Evolutionary conservation across 1,284 basidiomycete species (phyloP), one percentile per base, ranked within the genome.

Genomic region (Rhodotorula sp.): DNA sequence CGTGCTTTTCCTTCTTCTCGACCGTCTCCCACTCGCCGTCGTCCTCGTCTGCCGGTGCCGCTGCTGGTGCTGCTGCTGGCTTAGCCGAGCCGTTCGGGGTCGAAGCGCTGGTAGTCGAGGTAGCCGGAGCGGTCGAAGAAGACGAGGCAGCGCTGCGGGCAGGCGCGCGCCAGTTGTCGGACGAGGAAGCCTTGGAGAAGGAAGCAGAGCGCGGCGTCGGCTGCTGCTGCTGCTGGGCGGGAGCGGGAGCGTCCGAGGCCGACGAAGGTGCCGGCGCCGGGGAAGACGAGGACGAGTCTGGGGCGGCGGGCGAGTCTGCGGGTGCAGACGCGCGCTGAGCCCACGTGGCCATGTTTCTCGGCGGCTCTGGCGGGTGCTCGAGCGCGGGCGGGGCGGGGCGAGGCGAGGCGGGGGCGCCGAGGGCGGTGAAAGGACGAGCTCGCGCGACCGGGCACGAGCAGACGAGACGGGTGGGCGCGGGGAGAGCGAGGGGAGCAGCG

Each of bases 1-100:
- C 50, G 12, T 46, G 41, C 52, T 69, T 68, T 44, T 72, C 61
- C 64, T 68, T 67, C 67, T 72, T 72, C 53, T 69, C 67, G 52
- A 72, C 67, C 19, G 67, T 72, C 57, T 69, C 71, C 71, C 71
- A 72, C 12, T 57, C 71, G n/a, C 57, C 68, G 17, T 73, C 65
- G 61, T 70, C 63, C 13, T 27, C 54, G 27, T 53, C 54, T 48
- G 27, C 27, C 12, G 41, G 19, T 10, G 41, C 25, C 21, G n/a
- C 13, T 5, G 48, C 21, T 34, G 34, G 34, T 34, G 34, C 34
- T 34, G 34, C 34, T 53, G 19, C 48, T 23, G 14, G 42, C 41
- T 45, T 34, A 5, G 34, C 34, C 5, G 34, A 34, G 34, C 34
- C 42, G 42, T 21, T 57, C 16, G 59, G 10, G 9, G 55, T 45